These are phyloP conservation scores for Saturnispora kantuleensis DNA, from an alignment of 805 yeast genomes.

Conservation along the genomic window DNA sequence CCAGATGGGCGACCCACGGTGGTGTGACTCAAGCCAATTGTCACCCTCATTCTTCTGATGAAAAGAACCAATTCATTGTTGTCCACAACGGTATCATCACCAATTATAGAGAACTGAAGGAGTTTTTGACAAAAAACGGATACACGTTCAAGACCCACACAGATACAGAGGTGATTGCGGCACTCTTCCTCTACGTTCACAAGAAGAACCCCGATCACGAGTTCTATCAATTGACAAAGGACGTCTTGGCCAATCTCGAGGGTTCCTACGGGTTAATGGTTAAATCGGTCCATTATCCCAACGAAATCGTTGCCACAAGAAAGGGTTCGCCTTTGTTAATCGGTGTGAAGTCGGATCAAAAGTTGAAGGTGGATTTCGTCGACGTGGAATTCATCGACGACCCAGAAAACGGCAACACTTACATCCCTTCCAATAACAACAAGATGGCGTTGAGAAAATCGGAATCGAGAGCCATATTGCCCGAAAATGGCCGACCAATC, in stretches of 20 bases:
- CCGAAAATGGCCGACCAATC: slow-evolving; percentile 85
- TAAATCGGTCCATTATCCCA: slow-evolving; percentile 85
- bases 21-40: slow-evolving; percentile 78
- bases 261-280: slow-evolving; percentile 97
- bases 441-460: slow-evolving; percentile 20
- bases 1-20: slow-evolving; percentile 99
- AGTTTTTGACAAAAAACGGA: slow-evolving; percentile 72
- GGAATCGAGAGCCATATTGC: slow-evolving; percentile 88
- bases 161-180: slow-evolving; percentile 97
- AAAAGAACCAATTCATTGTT: slow-evolving; percentile 70
- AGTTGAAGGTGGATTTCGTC: slow-evolving; percentile 93
- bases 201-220: slow-evolving; percentile 72
- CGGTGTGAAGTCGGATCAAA: slow-evolving; percentile 94
- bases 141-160: slow-evolving; percentile 82
- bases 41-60: slow-evolving; percentile 93
- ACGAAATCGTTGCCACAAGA: slow-evolving; percentile 93
- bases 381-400: slow-evolving; percentile 92
- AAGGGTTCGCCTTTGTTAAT: slow-evolving; percentile 96
- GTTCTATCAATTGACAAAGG: slow-evolving; percentile 86
- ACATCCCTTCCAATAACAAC: slow-evolving; percentile 21
- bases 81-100: slow-evolving; percentile 99
- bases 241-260: slow-evolving; percentile 84
- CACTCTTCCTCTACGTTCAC: slow-evolving; percentile 82
- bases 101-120: slow-evolving; percentile 84
- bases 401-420: slow-evolving; percentile 15